Evolutionary conservation across 345 rosid genomes (phyloP).

Genomic region (Eucalyptus rudis): DNA sequence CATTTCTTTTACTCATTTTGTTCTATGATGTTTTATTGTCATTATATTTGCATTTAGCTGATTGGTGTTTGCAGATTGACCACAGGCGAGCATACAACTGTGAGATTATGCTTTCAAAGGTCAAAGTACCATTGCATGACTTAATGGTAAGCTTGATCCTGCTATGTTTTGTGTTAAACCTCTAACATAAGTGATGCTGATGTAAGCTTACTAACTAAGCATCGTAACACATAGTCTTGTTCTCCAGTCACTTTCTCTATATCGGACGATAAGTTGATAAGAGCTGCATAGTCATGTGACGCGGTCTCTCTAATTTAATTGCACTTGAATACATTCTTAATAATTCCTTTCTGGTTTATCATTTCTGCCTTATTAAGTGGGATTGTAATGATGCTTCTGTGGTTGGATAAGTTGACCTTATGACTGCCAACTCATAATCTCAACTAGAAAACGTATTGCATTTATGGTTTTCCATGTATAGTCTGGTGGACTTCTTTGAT

Average conservation of each 20-base stretch:
- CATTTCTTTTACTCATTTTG: background rate
- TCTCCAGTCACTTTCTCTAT: background rate
- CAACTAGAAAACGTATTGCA: background rate
- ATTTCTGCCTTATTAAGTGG: background rate
- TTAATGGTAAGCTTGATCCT: constrained; percentile 49
- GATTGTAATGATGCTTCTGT: background rate
- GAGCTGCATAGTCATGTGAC: background rate
- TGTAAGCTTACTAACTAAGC: background rate
- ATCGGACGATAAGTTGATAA: background rate
- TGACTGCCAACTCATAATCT: background rate
- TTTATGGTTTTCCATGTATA: background rate
- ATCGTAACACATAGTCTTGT: background rate
- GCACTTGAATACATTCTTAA: background rate
- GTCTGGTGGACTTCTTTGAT: background rate
- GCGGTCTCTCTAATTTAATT: background rate
- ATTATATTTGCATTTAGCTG: background rate
- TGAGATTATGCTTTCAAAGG: constrained; percentile 98
- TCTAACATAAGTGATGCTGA: background rate
- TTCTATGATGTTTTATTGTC: background rate
- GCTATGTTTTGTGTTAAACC: background rate
- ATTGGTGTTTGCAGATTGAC: constrained; percentile 50
- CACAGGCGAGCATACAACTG: constrained; percentile 95
- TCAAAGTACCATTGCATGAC: constrained; percentile 75
- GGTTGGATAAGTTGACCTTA: background rate
- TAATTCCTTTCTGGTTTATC: background rate